Percentiles rank a stretch among this genome's conserved stretches.
Evolutionary conservation across 768 basidiomycete species (phyloP).

Genomic region (Lactarius sanguifluus): DNA sequence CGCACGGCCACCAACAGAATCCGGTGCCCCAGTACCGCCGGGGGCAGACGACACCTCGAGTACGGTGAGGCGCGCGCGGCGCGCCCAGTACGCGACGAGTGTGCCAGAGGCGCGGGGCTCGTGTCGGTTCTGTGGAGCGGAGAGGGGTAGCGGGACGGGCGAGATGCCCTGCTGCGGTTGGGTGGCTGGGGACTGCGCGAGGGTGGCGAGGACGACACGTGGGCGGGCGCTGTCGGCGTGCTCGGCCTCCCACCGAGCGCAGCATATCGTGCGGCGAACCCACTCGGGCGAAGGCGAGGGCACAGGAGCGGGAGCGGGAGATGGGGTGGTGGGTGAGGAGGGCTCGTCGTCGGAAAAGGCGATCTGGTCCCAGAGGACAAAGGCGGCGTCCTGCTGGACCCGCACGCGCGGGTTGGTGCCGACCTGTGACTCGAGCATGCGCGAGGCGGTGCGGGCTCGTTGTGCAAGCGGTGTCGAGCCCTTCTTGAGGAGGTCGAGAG

Average conservation of each 20-base stretch:
- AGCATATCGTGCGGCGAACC: conserved; percentile 82
- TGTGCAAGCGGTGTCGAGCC: conserved; percentile 76
- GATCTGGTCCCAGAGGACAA: conserved; percentile 78
- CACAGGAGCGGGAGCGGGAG: conserved; percentile 30
- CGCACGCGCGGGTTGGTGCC: conserved; percentile 78
- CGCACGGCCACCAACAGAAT: conserved; percentile 23
- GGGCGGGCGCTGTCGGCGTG: conserved; percentile 43
- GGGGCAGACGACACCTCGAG: conserved; percentile 50
- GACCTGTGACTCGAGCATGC: conserved; percentile 85
- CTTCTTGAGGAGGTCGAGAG: conserved; percentile 90
- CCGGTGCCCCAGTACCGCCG: neutral
- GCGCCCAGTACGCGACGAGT: conserved; percentile 67
- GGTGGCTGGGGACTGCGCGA: conserved; percentile 26
- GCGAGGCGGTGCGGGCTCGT: conserved; percentile 82
- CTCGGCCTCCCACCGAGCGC: conserved; percentile 72
- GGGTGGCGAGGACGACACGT: conserved; percentile 64
- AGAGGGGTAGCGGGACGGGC: conserved; percentile 65
- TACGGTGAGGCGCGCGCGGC: conserved; percentile 55
- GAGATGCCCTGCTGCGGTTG: conserved; percentile 34
- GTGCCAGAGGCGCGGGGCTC: conserved; percentile 65
- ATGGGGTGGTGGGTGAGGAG: conserved; percentile 29
- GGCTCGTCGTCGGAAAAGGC: conserved; percentile 44
- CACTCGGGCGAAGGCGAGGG: conserved; percentile 66
- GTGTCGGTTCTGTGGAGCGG: conserved; percentile 53
- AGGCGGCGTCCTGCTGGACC: conserved; percentile 81